Percentiles rank a stretch among this genome's conserved stretches.
Evolutionary conservation across 495 filamentous ascomycete genomes (phyloP).

Genomic region (Patellaria atrata): DNA sequence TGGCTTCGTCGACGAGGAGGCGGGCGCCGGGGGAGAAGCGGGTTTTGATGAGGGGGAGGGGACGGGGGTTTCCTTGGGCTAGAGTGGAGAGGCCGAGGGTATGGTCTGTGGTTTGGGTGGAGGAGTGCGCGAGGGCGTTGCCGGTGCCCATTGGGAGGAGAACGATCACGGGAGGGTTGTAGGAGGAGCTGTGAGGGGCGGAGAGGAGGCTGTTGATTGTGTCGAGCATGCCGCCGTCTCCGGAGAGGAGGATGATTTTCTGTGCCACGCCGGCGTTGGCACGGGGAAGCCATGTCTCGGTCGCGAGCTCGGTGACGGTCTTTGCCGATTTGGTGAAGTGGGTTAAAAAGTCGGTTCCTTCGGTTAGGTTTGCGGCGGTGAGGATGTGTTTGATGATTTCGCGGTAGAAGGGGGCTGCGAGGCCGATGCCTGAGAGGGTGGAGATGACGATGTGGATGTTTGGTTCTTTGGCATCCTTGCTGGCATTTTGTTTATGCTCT

Average conservation of each 20-base stretch:
- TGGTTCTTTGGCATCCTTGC: not conserved
- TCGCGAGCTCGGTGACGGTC: constrained; percentile 48
- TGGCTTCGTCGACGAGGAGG: constrained; percentile 34
- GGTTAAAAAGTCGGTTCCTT: constrained; percentile 31
- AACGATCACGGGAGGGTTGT: constrained; percentile 40
- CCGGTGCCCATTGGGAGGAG: constrained; percentile 73
- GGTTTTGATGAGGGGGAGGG: constrained; percentile 30
- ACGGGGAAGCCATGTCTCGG: constrained; percentile 30
- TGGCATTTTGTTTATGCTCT: not conserved
- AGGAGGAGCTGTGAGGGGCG: constrained; percentile 10
- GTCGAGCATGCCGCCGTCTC: constrained; percentile 75
- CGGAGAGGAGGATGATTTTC: constrained; percentile 63
- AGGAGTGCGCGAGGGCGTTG: constrained; percentile 72
- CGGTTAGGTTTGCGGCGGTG: constrained; percentile 25
- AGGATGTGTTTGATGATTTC: constrained; percentile 45
- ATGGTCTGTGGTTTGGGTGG: constrained; percentile 27
- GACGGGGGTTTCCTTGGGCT: constrained; percentile 15
- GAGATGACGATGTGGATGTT: constrained; percentile 55
- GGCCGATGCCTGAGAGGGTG: constrained; percentile 52
- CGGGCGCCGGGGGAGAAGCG: constrained; percentile 52
- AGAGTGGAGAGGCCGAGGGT: constrained; percentile 42
- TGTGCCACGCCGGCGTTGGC: constrained; percentile 35
- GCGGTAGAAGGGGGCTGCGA: constrained; percentile 42
- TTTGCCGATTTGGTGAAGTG: constrained; percentile 42
- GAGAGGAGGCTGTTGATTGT: constrained; percentile 49